Base-by-base conservation (phyloP, 352 stramenopile species). In the Pythium apleroticum region DNA sequence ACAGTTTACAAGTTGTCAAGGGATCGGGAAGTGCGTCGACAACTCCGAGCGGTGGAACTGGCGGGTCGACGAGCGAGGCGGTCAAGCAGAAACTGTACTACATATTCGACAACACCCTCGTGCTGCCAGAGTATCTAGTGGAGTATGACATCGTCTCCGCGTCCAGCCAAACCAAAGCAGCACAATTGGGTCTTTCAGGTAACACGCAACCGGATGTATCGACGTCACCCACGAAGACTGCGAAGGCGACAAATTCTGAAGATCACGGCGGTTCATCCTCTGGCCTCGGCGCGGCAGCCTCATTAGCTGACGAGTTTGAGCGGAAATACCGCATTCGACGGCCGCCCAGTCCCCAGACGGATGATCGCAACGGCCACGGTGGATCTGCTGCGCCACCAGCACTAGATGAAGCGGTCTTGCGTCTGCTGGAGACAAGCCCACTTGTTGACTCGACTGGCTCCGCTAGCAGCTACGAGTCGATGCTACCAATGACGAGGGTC, bases 121-220 rank as follows among this genome's bases (percentile, higher is more conserved):
- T 94, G 27, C 68, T 97, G 12, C 89, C 89, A 1, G 89, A 96
- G 66, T 97, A 95, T 56, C 69, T 97, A 22, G 82, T 97, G 22
- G 83, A 95, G 56, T 96, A 90, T 57, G 69, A 94, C 31, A 96
- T 93, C 53, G 43, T 60, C 1, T 22, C 30, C 4, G 24, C 57
- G 0, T 39, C 54, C 12, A 45, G n/a, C 20, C 43, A 50, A 28
- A 19, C 43, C n/a, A 50, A 65, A 15, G n/a, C 53, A 50, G 41
- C 41, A 46, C 27, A 48, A 39, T 24, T 3, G 4, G 35, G 19
- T 37, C 22, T 46, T n/a, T n/a, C n/a, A n/a, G n/a, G n/a, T n/a
- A n/a, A n/a, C 39, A 4, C 19, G 14, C 15, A 46, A 43, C 14
- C 35, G 5, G 43, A 50, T 15, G 20, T 15, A 12, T 3, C 43